Conservation (phyloP, 176 grass and related monocot genomes). For the Oryza glaberrima region DNA sequence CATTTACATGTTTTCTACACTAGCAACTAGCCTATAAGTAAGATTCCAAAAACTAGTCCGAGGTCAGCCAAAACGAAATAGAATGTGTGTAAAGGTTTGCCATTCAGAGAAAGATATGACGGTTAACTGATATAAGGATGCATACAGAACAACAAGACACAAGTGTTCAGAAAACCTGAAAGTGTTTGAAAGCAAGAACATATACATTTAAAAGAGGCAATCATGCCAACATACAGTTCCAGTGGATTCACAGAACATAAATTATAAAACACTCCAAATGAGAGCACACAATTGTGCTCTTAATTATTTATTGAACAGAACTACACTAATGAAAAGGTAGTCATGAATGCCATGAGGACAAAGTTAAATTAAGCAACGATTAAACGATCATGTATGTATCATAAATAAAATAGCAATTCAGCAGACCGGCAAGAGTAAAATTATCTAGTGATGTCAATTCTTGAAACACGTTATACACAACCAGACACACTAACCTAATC, state of each 20-base stretch:
- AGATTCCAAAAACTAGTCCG: not conserved
- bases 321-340: not conserved
- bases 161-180: not conserved
- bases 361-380: not conserved
- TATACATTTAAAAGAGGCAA: not conserved
- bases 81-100: not conserved
- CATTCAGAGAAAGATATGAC: conserved; percentile 3
- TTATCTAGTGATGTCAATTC: not conserved
- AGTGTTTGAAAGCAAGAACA: not conserved
- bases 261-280: not conserved
- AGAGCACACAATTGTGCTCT: no score
- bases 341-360: not conserved
- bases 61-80: not conserved
- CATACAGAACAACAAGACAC: conserved; percentile 9
- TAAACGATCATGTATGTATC: not conserved
- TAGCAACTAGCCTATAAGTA: not conserved
- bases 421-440: not conserved
- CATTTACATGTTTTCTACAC: not conserved
- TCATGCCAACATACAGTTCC: not conserved
- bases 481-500: not conserved
- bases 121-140: not conserved
- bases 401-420: not conserved
- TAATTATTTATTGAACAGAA: no score
- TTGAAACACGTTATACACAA: not conserved
- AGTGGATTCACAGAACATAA: not conserved